Evolutionary conservation across 768 basidiomycete genomes (phyloP).

Genomic region (Macrolepiota albuminosa): DNA sequence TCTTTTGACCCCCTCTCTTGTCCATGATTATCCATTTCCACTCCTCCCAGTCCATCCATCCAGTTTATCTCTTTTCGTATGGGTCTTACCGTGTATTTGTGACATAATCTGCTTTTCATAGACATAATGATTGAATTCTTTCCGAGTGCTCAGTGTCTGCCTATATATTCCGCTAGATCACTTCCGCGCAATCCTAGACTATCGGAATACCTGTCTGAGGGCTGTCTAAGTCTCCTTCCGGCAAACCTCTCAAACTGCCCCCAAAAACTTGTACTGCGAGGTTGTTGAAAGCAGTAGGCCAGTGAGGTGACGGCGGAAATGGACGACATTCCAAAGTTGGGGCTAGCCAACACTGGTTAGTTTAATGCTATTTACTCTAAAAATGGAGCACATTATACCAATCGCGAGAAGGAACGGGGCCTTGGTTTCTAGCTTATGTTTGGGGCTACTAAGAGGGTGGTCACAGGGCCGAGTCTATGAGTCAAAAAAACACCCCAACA

Average conservation of each 20-base stretch:
- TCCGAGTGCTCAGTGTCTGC: neutral
- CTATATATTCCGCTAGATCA: slow-evolving; percentile 5
- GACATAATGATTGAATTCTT: slow-evolving; percentile 1
- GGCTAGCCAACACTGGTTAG: slow-evolving; percentile 27
- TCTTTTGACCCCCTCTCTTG: neutral
- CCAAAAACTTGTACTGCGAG: slow-evolving; percentile 51
- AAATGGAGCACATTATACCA: slow-evolving; percentile 35
- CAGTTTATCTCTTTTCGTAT: slow-evolving; percentile 5
- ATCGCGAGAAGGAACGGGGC: slow-evolving; percentile 51
- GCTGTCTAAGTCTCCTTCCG: slow-evolving; percentile 1
- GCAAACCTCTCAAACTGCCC: neutral
- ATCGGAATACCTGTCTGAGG: neutral
- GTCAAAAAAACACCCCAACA: slow-evolving; percentile 11
- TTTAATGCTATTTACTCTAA: neutral
- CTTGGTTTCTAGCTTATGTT: slow-evolving; percentile 41
- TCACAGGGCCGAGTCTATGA: neutral
- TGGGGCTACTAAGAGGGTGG: slow-evolving; percentile 42
- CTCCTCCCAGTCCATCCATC: neutral
- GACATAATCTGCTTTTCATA: slow-evolving; percentile 10
- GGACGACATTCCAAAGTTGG: slow-evolving; percentile 41
- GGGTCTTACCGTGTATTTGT: slow-evolving; percentile 10
- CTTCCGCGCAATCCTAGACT: slow-evolving; percentile 5
- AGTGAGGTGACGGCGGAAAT: slow-evolving; percentile 44
- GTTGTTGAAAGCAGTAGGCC: slow-evolving; percentile 66
- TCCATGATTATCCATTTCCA: slow-evolving; percentile 6